These are phyloP conservation scores for Euphorbia tirucalli DNA, from an alignment of 345 rosid genomes.

Conservation along the genomic window DNA sequence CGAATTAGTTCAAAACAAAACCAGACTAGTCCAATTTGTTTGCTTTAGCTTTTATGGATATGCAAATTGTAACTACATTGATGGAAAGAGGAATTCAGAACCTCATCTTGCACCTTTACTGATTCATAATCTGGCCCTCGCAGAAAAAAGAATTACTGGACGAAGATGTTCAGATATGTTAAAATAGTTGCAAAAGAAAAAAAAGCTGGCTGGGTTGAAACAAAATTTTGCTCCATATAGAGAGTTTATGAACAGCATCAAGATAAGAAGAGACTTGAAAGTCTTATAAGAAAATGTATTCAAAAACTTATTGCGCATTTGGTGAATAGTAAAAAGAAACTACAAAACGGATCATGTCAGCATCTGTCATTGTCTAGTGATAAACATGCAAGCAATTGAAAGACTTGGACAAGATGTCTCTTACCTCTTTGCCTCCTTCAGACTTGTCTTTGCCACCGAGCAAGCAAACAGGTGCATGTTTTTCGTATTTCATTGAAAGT, in stretches of 20 bases:
- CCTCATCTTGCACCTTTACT: neutral
- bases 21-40: neutral
- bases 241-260: no score
- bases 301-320: no score
- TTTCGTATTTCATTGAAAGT: slow-evolving; percentile 24
- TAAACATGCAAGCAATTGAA: neutral
- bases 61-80: no score
- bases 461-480: slow-evolving; percentile 41
- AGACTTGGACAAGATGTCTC: no score
- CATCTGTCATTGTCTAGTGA: no score
- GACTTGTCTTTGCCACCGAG: slow-evolving; percentile 69
- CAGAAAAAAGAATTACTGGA: neutral
- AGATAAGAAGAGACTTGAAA: neutral
- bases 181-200: neutral
- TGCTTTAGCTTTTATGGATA: neutral
- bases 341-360: neutral
- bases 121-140: neutral
- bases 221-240: no score
- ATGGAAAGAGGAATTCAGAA: neutral
- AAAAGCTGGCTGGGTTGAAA: neutral
- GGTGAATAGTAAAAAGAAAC: neutral
- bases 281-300: neutral
- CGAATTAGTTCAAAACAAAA: neutral
- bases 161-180: neutral
- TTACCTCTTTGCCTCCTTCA: slow-evolving; percentile 44